phyloP scores from a whole-genome alignment of 169 alveolate species.

The Cryptosporidium sp. region DNA sequence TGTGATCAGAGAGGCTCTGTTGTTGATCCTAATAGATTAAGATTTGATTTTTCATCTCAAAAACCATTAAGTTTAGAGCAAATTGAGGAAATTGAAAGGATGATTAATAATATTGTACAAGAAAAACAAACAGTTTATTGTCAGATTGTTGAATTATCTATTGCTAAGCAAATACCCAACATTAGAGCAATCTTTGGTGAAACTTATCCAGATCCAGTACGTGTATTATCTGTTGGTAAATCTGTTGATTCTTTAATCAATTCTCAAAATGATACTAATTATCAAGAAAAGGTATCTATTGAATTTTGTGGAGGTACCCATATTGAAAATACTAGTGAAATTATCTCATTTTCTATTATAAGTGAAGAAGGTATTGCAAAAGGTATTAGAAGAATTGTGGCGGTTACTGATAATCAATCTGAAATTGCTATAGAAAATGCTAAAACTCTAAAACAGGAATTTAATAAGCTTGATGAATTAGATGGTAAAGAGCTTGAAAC shows the following conservation, averaged over 20 bases:
- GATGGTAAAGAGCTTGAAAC: constrained; percentile 46
- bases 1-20: constrained; percentile 89
- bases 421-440: constrained; percentile 79
- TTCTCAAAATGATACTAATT: constrained; percentile 8
- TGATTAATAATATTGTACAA: constrained; percentile 80
- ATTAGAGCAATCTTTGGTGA: constrained; percentile 89
- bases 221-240: constrained; percentile 90
- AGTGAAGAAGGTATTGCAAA: constrained; percentile 92
- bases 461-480: constrained; percentile 51
- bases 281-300: constrained; percentile 81
- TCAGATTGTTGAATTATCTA: constrained; percentile 78
- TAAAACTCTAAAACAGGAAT: constrained; percentile 76
- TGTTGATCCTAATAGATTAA: constrained; percentile 86
- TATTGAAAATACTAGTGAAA: constrained; percentile 84
- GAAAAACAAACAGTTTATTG: constrained; percentile 80
- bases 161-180: constrained; percentile 80
- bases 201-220: constrained; percentile 91
- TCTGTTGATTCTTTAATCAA: constrained; percentile 77
- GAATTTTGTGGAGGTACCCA: constrained; percentile 95
- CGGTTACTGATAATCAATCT: constrained; percentile 88
- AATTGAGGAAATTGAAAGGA: constrained; percentile 79
- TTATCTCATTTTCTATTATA: constrained; percentile 62
- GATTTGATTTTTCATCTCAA: constrained; percentile 87
- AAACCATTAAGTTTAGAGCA: constrained; percentile 81
- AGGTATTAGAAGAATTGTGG: constrained; percentile 89